Conservation (phyloP, 2,329 filamentous ascomycete genomes). For the Alternaria ethzedia region DNA sequence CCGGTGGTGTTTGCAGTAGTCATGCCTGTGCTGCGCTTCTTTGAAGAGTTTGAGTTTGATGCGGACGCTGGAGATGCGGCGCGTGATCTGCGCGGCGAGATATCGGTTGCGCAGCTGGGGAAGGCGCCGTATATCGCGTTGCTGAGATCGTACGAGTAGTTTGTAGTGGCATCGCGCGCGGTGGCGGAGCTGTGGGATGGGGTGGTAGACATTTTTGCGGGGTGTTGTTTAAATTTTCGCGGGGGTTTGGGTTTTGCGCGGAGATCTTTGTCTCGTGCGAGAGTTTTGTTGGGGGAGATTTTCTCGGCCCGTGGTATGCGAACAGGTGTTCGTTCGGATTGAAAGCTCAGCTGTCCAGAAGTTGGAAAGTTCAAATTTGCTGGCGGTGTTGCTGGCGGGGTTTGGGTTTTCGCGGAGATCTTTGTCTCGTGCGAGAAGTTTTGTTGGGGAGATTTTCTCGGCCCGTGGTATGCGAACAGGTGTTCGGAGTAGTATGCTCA, state of each 20-base stretch:
- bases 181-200: conserved; percentile 14
- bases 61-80: conserved; percentile 8
- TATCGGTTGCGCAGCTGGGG: conserved; percentile 24
- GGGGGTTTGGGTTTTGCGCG: background rate
- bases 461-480: conserved; percentile 2
- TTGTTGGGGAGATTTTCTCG: background rate
- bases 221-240: background rate
- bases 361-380: background rate
- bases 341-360: background rate
- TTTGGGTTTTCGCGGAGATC: background rate
- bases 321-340: conserved; percentile 10
- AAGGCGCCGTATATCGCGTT: conserved; percentile 23
- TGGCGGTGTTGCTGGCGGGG: background rate
- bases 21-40: conserved; percentile 6
- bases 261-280: background rate
- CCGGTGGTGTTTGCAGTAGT: too few relatives aligned
- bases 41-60: conserved; percentile 13
- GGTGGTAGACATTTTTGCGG: background rate
- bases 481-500: conserved; percentile 8
- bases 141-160: conserved; percentile 19
- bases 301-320: background rate
- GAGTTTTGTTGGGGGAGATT: background rate
- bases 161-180: conserved; percentile 24
- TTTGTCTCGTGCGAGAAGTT: background rate
- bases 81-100: conserved; percentile 14